Evolutionary conservation across 768 basidiomycete species (phyloP), one percentile per base, ranked within the genome.

Genomic region (Leccinum truebloodii): DNA sequence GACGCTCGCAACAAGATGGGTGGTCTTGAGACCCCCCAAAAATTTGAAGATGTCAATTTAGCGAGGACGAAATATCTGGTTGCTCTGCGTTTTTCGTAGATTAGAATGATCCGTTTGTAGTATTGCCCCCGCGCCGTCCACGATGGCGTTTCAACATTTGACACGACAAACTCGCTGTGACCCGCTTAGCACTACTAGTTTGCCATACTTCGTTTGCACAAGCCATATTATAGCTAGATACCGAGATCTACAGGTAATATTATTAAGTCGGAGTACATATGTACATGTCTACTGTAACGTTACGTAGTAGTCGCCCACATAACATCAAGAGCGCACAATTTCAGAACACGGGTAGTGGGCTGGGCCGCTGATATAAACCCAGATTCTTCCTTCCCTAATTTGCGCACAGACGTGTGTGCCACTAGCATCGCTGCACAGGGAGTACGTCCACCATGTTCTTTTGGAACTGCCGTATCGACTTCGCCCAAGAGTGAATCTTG

Each of bases 11-110:
- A 55, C 54, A 8, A 53, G 9, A 35, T 3, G 65, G 69, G 71
- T 70, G 68, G 71, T 68, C 55, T 64, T 6, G 22, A 66, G 71
- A 70, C 68, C 69, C 71, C 70, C 66, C 70, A n/a, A 18, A 39
- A 14, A 9, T 46, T 41, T 41, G 41, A 55, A 39, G 46, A 6
- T 53, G 49, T 49, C 57, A 58, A 59, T 60, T 58, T 54, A 50
- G 53, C 59, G 52, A 58, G 34, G 52, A 59, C 53, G 58, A 61
- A 54, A 62, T 59, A 59, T 54, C 54, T 63, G 51, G 22, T 56
- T 57, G 35, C 18, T 46, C 53, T 60, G 48, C 51, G n/a, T 34
- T 62, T 55, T 57, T n/a, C 22, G 52, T 39, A 37, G 39, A 13
- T 30, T 41, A 13, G 30, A 44, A 26, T 52, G 24, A 35, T 16